Base-by-base conservation (phyloP, 257 asterid species). In the Gynochthodes officinalis region DNA sequence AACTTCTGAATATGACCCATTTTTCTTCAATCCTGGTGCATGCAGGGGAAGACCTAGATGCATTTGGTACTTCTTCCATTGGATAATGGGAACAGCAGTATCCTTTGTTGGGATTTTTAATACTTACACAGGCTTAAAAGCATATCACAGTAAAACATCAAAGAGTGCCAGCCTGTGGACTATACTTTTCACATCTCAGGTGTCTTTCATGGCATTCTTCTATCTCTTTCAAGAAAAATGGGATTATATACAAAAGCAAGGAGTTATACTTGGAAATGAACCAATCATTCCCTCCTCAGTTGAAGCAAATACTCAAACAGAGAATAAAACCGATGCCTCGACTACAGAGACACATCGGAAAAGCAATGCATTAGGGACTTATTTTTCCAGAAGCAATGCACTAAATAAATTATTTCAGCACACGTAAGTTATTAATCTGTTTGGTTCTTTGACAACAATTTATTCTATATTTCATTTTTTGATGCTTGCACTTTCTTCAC, bases 161-260 rank as follows among this genome's bases (percentile, higher is more conserved):
- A 85, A 73, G 43, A 83, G 86, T 37, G 78, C 75, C 68, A 78
- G 72, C 11, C 86, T 88, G 70, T 90, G 90, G 93, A 80, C 85
- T 30, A 64, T 85, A 64, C 71, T 90, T 67, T 90, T 89, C 85
- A 86, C 97, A 67, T 85, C 91, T 61, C 96, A 93, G 64, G 80
- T 93, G 7, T 84, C 86, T 64, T 80, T 90, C 78, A 93, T 90
- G 98, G 78, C 82, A 5, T 60, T 93, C 50, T 77, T 87, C 66
- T 93, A 87, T 72, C 92, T 93, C 64, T 80, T 89, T 39, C 98
- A 89, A 86, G 97, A 90, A 74, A 90, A 90, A 75, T 93, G 96
- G 98, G 89, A 90, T 49, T 88, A 93, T 69, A 81, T 90, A 2
- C 82, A 80, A 62, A 83, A 77, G 73, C 96, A 93, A 85, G 91